These are phyloP conservation scores for Fulvia fulva DNA, from an alignment of 2,329 filamentous ascomycete species.

Conservation along the genomic window DNA sequence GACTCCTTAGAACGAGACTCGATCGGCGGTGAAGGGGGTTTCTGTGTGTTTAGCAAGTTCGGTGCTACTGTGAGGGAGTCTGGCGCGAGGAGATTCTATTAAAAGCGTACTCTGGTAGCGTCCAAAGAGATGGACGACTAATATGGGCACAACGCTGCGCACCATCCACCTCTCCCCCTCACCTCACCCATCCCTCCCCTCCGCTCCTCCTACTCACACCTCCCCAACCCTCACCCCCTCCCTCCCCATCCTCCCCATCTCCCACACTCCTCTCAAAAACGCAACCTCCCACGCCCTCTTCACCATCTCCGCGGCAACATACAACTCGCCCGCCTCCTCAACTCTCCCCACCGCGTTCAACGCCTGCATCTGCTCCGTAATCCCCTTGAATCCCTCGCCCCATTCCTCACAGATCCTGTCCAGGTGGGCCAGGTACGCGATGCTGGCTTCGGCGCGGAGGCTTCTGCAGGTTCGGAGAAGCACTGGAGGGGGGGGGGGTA, in stretches of 20 bases:
- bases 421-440: background rate
- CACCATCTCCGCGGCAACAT: background rate
- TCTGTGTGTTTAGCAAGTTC: too few species aligned
- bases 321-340: background rate
- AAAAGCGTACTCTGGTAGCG: too few species aligned
- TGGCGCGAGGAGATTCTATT: too few species aligned
- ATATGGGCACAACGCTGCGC: too few species aligned
- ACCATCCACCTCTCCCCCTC: background rate
- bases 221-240: background rate
- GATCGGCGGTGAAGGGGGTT: too few species aligned
- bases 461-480: background rate
- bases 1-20: too few species aligned
- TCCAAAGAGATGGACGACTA: too few species aligned
- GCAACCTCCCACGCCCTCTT: background rate
- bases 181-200: too few species aligned
- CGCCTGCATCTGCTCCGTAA: background rate
- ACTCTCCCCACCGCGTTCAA: background rate
- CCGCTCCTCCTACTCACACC: background rate
- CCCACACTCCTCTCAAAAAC: background rate
- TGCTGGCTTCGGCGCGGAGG: background rate
- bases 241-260: background rate
- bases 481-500: background rate
- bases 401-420: background rate
- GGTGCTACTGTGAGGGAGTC: too few species aligned
- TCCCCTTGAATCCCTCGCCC: background rate